Evolutionary conservation across 1,284 basidiomycete species (phyloP), one percentile per base, ranked within the genome.

Genomic region (Hymenochaete sp.): DNA sequence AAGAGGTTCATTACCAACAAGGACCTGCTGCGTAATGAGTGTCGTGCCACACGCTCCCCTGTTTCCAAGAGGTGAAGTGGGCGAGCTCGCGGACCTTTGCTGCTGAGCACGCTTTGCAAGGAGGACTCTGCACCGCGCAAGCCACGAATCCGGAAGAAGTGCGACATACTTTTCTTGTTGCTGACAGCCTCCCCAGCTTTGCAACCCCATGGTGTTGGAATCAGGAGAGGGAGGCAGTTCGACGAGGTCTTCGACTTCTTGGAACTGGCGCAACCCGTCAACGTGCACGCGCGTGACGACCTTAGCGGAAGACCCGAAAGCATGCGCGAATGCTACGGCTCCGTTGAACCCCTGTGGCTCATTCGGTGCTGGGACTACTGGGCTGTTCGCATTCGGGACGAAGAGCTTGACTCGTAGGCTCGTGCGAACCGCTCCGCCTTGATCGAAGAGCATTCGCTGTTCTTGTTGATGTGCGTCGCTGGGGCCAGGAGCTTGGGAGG

Each of bases 11-110:
- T 71, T 71, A 62, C 84, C 80, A 49, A 77, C 70, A 46, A 75
- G 63, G 51, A 86, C 66, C 63, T 83, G 75, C 63, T 86, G 82
- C 26, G 74, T 75, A 56, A 87, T 69, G 33, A 62, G 67, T 14
- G 69, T 73, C 42, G 66, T 56, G 44, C 70, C 66, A n/a, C n/a
- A n/a, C n/a, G n/a, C n/a, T n/a, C n/a, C n/a, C n/a, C n/a, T n/a
- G n/a, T n/a, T n/a, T n/a, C n/a, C n/a, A n/a, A n/a, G n/a, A n/a
- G n/a, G n/a, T n/a, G n/a, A n/a, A n/a, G n/a, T n/a, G n/a, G n/a
- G n/a, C n/a, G n/a, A n/a, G n/a, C n/a, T n/a, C n/a, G n/a, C n/a
- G n/a, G n/a, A n/a, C n/a, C n/a, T n/a, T n/a, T n/a, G n/a, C n/a
- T n/a, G n/a, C n/a, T n/a, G n/a, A n/a, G n/a, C n/a, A n/a, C n/a